Evolutionary conservation across 345 rosid species (phyloP), one percentile per base, ranked within the genome.

Genomic region (Sisymbrium irio): DNA sequence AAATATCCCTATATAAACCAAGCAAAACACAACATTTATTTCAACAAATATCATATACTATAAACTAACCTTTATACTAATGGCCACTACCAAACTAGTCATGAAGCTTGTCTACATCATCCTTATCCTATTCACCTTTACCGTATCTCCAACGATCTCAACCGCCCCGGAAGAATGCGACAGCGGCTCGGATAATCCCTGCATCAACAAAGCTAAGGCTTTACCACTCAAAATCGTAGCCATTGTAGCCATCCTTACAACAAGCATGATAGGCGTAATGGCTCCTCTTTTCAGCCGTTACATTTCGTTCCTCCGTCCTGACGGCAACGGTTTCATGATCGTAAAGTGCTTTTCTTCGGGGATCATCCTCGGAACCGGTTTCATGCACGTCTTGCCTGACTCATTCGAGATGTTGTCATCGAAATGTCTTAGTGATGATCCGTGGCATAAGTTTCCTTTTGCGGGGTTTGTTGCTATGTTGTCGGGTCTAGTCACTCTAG

Each of bases 371-470:
- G 95, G 88, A 2, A 92, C 98, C 15, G 98, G 93, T 13, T 92
- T 85, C 82, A 86, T 87, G 91, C 96, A 92, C 44, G 98, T 92
- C 14, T 62, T 90, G 75, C 98, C 96, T 0, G 89, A 88, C 64
- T 85, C 98, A 27, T 92, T 88, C 32, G 95, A 87, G 77, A 82
- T 81, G 80, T 77, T 92, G 42, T 63, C 81, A 3, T 92, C 96
- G 0, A 7, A 50, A 3, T 92, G 98, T 78, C 80, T 92, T 80
- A 33, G 75, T 0, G 87, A 85, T 15, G 78, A 82, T 17, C 98
- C 96, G 1, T 88, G 98, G 98, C 88, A 85, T 61, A 90, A 84
- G 75, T 92, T 89, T 49, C 93, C 96, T 9, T 89, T 92, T 15
- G 79, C 95, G 0, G 89, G 88, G 0, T 89, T 92, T 70, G 89